Percentiles rank a stretch among this genome's conserved stretches.
Evolutionary conservation across 148 eudicot genomes (phyloP).

Genomic region (Chenopodium suecicum): DNA sequence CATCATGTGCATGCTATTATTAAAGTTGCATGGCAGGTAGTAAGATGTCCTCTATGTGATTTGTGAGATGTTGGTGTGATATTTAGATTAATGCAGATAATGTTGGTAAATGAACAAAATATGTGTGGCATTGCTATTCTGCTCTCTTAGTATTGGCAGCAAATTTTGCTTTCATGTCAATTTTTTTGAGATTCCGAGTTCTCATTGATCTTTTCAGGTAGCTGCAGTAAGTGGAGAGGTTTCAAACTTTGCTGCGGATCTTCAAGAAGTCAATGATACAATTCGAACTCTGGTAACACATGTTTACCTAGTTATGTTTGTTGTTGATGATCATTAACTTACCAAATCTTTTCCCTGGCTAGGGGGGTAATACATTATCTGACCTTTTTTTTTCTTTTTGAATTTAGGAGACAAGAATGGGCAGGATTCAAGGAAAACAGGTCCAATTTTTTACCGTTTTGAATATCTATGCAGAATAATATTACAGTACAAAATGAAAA

Average conservation of each 20-base stretch:
- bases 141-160: not conserved
- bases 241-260: slow-evolving; percentile 4
- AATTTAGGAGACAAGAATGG: slow-evolving; percentile 60
- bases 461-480: not conserved
- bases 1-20: not conserved
- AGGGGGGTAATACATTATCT: slow-evolving; percentile 7
- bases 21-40: not conserved
- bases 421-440: slow-evolving; percentile 59
- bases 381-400: slow-evolving; percentile 24
- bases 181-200: not conserved
- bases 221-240: slow-evolving; percentile 13
- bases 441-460: slow-evolving; percentile 28
- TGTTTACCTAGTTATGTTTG: slow-evolving; percentile 1
- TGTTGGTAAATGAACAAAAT: not conserved
- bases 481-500: not conserved
- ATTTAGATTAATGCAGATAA: not conserved
- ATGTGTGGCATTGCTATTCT: not conserved
- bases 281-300: slow-evolving; percentile 30
- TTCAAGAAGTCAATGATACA: slow-evolving; percentile 18
- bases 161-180: not conserved
- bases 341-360: not conserved
- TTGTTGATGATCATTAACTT: not conserved
- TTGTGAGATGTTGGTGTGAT: not conserved
- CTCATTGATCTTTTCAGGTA: slow-evolving; percentile 14
- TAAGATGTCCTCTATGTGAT: not conserved